These are phyloP conservation scores for Yamadazyma songkhlaensis DNA, from an alignment of 1,139 yeast species.

Conservation along the genomic window DNA sequence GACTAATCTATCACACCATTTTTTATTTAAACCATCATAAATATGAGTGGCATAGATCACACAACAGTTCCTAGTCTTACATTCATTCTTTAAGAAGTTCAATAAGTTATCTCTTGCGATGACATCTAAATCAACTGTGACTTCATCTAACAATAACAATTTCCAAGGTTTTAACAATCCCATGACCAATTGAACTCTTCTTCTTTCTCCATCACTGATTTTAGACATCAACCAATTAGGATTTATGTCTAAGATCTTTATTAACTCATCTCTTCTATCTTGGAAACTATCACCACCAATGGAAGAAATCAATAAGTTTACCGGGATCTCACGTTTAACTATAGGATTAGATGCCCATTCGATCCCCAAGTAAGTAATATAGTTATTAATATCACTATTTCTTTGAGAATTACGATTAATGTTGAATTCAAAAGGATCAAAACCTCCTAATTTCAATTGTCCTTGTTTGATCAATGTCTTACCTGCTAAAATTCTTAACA, in stretches of 20 bases:
- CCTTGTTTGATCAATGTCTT: conserved; percentile 82
- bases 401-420: conserved; percentile 31
- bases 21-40: conserved; percentile 80
- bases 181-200: conserved; percentile 92
- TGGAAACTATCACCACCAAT: conserved; percentile 77
- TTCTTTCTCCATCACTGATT: conserved; percentile 90
- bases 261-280: conserved; percentile 72
- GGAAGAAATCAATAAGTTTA: conserved; percentile 69
- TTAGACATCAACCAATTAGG: conserved; percentile 89
- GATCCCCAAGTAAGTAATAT: conserved; percentile 81
- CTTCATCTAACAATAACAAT: conserved; percentile 82
- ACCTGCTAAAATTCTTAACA: conserved; percentile 82
- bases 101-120: conserved; percentile 77
- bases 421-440: conserved; percentile 84
- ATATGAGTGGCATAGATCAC: conserved; percentile 94
- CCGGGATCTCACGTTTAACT: conserved; percentile 88
- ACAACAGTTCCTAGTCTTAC: conserved; percentile 61
- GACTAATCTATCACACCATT: conserved; percentile 84
- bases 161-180: conserved; percentile 91
- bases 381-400: conserved; percentile 44
- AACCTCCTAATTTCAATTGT: conserved; percentile 64
- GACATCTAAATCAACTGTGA: conserved; percentile 93
- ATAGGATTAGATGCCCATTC: conserved; percentile 96
- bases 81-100: conserved; percentile 67
- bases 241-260: conserved; percentile 79